phyloP scores from a whole-genome alignment of 1,139 yeast species.

The Wickerhamiella pararugosa region DNA sequence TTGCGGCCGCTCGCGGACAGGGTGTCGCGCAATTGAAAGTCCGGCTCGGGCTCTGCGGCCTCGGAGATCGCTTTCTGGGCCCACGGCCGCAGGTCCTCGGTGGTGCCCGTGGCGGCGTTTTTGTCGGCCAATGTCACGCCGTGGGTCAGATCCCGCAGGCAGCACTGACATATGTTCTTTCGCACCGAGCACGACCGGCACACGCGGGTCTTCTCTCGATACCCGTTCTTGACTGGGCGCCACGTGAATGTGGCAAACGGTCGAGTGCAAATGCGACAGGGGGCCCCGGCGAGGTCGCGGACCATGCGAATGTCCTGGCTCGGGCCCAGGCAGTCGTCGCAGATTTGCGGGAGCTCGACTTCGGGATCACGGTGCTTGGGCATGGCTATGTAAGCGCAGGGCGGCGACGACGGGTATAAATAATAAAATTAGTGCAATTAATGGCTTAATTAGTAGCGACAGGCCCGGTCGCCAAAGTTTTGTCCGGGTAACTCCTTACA shows the following conservation, averaged over 20 bases:
- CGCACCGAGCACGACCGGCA: constrained; percentile 69
- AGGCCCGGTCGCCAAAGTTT: background rate
- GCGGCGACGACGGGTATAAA: background rate
- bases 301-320: constrained; percentile 54
- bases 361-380: constrained; percentile 15
- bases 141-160: constrained; percentile 68
- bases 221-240: constrained; percentile 8
- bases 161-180: constrained; percentile 74
- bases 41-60: constrained; percentile 21
- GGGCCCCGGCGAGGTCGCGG: constrained; percentile 58
- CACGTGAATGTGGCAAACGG: constrained; percentile 52
- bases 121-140: constrained; percentile 65
- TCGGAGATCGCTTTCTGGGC: constrained; percentile 28
- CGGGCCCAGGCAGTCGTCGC: constrained; percentile 58
- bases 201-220: constrained; percentile 24
- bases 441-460: background rate
- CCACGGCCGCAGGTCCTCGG: constrained; percentile 21
- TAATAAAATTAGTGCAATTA: background rate
- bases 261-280: constrained; percentile 54
- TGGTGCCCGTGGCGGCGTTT: constrained; percentile 44
- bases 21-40: background rate
- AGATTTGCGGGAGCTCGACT: constrained; percentile 44
- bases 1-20: background rate
- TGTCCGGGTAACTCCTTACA: too few relatives aligned
- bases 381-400: background rate